Conservation (phyloP, 352 stramenopile genomes). For the Phytopythium cucurbitacearum region DNA sequence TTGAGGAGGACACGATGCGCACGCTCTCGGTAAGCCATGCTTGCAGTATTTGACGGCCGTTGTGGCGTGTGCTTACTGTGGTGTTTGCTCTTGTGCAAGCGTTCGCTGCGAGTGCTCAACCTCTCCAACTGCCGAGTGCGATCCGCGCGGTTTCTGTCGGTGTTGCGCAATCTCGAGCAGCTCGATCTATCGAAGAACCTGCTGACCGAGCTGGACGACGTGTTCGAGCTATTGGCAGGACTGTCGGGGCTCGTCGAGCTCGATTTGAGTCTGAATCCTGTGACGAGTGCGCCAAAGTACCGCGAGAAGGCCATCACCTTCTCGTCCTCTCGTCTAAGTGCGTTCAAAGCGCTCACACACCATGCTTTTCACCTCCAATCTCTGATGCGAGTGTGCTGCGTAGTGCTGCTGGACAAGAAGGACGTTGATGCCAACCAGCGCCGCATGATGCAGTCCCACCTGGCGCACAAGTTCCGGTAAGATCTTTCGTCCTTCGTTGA, state of each 20-base stretch:
- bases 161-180: conserved; percentile 41
- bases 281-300: conserved; percentile 52
- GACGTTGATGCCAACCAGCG: conserved; percentile 66
- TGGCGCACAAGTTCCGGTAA: conserved; percentile 71
- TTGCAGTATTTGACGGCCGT: conserved; percentile 1
- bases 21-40: conserved; percentile 26
- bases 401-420: conserved; percentile 69
- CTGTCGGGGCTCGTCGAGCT: conserved; percentile 48
- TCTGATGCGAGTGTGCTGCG: background rate
- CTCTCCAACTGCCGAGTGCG: conserved; percentile 52
- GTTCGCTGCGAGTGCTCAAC: conserved; percentile 54
- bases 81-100: conserved; percentile 15
- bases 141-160: conserved; percentile 16
- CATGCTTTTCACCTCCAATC: background rate
- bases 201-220: conserved; percentile 58
- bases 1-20: conserved; percentile 38
- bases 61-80: background rate
- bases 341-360: background rate
- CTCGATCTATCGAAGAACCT: conserved; percentile 66
- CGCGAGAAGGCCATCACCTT: conserved; percentile 74
- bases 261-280: conserved; percentile 54
- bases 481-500: background rate
- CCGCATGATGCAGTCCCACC: conserved; percentile 75
- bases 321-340: conserved; percentile 51
- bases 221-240: conserved; percentile 50